Percentiles rank a stretch among this genome's conserved stretches.
Evolutionary conservation across 2,329 filamentous ascomycete genomes (phyloP).

Genomic region (Talaromyces piceae): DNA sequence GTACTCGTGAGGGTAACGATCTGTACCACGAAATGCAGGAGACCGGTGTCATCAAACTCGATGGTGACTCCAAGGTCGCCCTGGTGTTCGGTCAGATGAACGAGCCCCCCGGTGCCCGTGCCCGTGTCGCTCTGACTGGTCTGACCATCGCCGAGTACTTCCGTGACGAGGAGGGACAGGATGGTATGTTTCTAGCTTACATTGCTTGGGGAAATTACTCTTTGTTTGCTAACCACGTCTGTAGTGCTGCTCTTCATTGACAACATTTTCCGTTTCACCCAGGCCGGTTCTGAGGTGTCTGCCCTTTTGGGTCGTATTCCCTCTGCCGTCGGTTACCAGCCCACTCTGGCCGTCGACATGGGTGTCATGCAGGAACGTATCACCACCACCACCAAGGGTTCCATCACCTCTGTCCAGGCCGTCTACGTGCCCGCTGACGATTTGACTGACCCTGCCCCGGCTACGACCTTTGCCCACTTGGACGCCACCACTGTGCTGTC

Average conservation of each 20-base stretch:
- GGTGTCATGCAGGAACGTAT: conserved; percentile 99
- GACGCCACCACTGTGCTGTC: conserved; percentile 99
- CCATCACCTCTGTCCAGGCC: conserved; percentile 99
- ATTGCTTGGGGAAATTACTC: neutral
- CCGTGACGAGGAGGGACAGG: conserved; percentile 72
- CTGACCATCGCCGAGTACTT: conserved; percentile 66
- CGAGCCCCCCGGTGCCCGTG: conserved; percentile 98
- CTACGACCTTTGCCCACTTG: conserved; percentile 99
- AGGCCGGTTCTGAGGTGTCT: conserved; percentile 99
- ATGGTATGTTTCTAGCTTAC: conserved; percentile 52
- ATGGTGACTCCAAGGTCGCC: conserved; percentile 98
- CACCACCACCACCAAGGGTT: conserved; percentile 98
- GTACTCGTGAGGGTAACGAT: conserved; percentile 99
- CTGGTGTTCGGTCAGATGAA: conserved; percentile 99
- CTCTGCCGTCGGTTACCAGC: conserved; percentile 99
- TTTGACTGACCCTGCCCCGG: conserved; percentile 99
- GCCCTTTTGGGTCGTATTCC: conserved; percentile 98
- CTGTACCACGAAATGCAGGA: conserved; percentile 99
- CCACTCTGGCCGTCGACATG: conserved; percentile 97
- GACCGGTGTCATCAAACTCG: conserved; percentile 98
- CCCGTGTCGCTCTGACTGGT: conserved; percentile 97
- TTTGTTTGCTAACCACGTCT: too few species aligned
- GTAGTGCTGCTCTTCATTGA: conserved; percentile 98
- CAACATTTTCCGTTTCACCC: conserved; percentile 99
- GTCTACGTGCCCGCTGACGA: conserved; percentile 99